Conservation (phyloP, 1,139 yeast species). For the Suhomyces bolitotheri region DNA sequence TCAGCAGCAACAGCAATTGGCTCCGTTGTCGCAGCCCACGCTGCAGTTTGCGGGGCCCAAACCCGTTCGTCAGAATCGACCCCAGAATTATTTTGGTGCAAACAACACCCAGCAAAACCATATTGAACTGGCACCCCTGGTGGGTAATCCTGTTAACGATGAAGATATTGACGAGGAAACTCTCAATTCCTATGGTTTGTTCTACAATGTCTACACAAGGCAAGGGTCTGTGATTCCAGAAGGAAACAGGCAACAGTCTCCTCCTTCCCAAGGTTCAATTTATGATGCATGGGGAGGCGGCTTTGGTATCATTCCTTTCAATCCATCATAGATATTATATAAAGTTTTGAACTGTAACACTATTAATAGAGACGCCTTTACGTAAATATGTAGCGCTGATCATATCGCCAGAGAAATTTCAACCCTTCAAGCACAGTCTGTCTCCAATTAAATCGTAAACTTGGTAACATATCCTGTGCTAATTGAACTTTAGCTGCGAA, state of each 20-base stretch:
- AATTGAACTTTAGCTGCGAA: no score
- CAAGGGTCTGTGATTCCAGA: conserved; percentile 37
- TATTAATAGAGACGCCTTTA: not conserved
- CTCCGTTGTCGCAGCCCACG: not conserved
- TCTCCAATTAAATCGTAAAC: no score
- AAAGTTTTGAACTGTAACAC: no score
- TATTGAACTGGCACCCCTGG: conserved; percentile 9
- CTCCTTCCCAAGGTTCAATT: conserved; percentile 11
- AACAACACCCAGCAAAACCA: conserved; percentile 23
- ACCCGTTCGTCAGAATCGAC: conserved; percentile 53
- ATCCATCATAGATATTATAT: conserved; percentile 25
- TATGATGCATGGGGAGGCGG: conserved; percentile 26
- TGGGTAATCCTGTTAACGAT: conserved; percentile 14
- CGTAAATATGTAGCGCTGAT: not conserved
- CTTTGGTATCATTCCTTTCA: conserved; percentile 39
- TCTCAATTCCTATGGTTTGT: conserved; percentile 36
- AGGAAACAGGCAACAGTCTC: conserved; percentile 17
- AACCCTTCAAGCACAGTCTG: no score
- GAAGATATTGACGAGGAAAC: conserved; percentile 39
- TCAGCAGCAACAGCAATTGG: conserved; percentile 1
- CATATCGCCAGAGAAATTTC: not conserved
- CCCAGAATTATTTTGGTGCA: conserved; percentile 36
- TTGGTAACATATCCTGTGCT: no score
- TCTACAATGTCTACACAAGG: conserved; percentile 37
- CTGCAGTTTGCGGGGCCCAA: conserved; percentile 10